Conservation (phyloP, 164 flowering plant genomes). For the Malania oleifera region DNA sequence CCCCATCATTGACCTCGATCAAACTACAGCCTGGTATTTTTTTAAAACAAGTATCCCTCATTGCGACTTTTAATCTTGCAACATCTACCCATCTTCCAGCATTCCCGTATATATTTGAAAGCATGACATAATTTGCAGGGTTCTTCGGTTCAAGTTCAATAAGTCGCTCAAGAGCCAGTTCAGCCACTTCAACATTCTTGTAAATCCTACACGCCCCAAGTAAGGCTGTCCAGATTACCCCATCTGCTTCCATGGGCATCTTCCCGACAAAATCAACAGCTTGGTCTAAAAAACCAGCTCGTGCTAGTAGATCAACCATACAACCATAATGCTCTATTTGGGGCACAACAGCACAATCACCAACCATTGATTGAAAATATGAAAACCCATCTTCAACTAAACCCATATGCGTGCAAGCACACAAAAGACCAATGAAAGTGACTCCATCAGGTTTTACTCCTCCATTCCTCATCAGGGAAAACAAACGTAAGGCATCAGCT, state of each 20-base stretch:
- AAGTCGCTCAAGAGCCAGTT: slow-evolving; percentile 44
- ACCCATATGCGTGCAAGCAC: slow-evolving; percentile 75
- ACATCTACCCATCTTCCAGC: slow-evolving; percentile 48
- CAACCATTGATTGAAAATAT: slow-evolving; percentile 49
- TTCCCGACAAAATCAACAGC: slow-evolving; percentile 45
- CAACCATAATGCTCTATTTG: slow-evolving; percentile 82
- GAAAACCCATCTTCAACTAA: slow-evolving; percentile 44
- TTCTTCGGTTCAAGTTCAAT: slow-evolving; percentile 54
- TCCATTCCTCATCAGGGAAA: slow-evolving; percentile 38
- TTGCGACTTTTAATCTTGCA: slow-evolving; percentile 50
- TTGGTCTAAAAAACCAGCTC: slow-evolving; percentile 48
- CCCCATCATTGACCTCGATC: slow-evolving; percentile 47
- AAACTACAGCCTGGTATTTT: slow-evolving; percentile 66
- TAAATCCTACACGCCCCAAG: slow-evolving; percentile 60
- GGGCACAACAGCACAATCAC: slow-evolving; percentile 40
- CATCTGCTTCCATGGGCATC: slow-evolving; percentile 73
- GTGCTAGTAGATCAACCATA: slow-evolving; percentile 58
- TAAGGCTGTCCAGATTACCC: slow-evolving; percentile 64
- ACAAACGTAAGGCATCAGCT: slow-evolving; percentile 41
- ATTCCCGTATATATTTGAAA: slow-evolving; percentile 59
- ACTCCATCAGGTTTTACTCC: slow-evolving; percentile 56
- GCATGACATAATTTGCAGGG: slow-evolving; percentile 58
- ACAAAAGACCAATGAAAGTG: slow-evolving; percentile 59
- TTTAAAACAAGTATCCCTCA: slow-evolving; percentile 41
- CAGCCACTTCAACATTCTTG: slow-evolving; percentile 52